A percentile compares a stretch with the other conserved stretches of the same genome.
These are phyloP conservation scores for Cyberlindnera veronae DNA, from an alignment of 805 yeast species.

Conservation along the genomic window DNA sequence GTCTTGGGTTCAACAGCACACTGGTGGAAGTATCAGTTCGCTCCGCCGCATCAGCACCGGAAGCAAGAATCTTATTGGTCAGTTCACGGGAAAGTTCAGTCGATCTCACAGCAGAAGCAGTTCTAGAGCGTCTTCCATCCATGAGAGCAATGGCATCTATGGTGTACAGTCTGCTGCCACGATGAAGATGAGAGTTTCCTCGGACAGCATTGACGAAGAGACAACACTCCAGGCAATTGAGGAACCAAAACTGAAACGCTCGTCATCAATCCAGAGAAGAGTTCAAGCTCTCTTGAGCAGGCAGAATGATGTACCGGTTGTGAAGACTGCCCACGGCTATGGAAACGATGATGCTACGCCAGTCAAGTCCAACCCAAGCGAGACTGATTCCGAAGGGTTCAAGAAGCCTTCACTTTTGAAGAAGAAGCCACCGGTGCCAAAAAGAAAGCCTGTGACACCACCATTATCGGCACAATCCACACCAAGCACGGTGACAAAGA, in stretches of 20 bases:
- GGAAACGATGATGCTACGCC: constrained; percentile 58
- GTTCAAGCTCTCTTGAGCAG: constrained; percentile 30
- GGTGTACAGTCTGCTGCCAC: constrained; percentile 13
- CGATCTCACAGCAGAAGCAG: constrained; percentile 26
- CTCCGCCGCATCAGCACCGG: constrained; percentile 29
- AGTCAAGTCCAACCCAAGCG: constrained; percentile 27
- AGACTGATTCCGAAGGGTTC: constrained; percentile 27
- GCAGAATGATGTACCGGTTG: constrained; percentile 41
- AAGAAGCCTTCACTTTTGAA: constrained; percentile 23
- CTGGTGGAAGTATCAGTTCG: constrained; percentile 32
- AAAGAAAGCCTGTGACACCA: constrained; percentile 22
- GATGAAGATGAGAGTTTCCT: constrained; percentile 18
- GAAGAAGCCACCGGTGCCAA: constrained; percentile 17
- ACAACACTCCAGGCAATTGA: constrained; percentile 7
- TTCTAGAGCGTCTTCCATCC: constrained; percentile 28
- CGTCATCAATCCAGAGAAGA: constrained; percentile 28
- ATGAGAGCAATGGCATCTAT: constrained; percentile 23
- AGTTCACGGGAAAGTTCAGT: constrained; percentile 28
- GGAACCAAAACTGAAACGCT: constrained; percentile 14
- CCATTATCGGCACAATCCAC: constrained; percentile 27
- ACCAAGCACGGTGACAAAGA: constrained; percentile 26
- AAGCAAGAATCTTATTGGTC: constrained; percentile 24
- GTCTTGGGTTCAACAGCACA: constrained; percentile 30
- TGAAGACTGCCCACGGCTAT: constrained; percentile 74
- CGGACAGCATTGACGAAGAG: constrained; percentile 27